Percentiles rank a stretch among this genome's conserved stretches.
phyloP scores from a whole-genome alignment of 805 yeast genomes.

The Ascoidea asiatica region DNA sequence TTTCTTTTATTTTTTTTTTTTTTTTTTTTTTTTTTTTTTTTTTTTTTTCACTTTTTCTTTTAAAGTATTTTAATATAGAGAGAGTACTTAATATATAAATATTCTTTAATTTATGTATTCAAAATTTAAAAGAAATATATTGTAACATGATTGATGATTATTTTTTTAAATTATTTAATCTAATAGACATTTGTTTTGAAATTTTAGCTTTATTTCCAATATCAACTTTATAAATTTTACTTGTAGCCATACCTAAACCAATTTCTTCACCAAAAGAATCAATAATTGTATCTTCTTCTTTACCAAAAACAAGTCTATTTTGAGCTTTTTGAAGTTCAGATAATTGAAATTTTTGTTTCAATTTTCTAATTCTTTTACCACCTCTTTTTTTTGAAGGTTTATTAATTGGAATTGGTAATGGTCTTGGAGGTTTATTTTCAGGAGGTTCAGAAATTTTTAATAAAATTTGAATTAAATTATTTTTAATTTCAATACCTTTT shows the following conservation, averaged over 20 bases:
- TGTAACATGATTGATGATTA: not conserved
- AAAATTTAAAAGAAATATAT: no score
- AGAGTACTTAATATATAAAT: not conserved
- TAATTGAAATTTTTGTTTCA: slow-evolving; percentile 68
- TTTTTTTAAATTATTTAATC: not conserved
- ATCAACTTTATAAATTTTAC: slow-evolving; percentile 13
- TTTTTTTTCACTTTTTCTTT: not conserved
- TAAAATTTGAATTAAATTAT: slow-evolving; percentile 48
- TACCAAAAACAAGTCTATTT: slow-evolving; percentile 75
- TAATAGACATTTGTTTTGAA: not conserved
- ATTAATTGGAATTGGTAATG: slow-evolving; percentile 67
- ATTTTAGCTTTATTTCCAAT: slow-evolving; percentile 2
- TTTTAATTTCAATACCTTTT: slow-evolving; percentile 43
- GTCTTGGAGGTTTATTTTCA: slow-evolving; percentile 39
- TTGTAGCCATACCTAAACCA: slow-evolving; percentile 71
- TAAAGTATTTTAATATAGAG: not conserved
- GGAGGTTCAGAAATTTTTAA: slow-evolving; percentile 74
- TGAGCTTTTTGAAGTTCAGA: slow-evolving; percentile 76
- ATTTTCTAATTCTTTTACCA: slow-evolving; percentile 67
- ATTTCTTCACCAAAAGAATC: slow-evolving; percentile 70
- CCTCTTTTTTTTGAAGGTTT: slow-evolving; percentile 73
- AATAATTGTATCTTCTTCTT: slow-evolving; percentile 44
- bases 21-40: no score
- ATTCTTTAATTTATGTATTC: not conserved
- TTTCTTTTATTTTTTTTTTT: no score